Percentiles rank a stretch among this genome's conserved stretches.
Evolutionary conservation across 805 yeast species (phyloP).

Genomic region (Teunomyces stri): DNA sequence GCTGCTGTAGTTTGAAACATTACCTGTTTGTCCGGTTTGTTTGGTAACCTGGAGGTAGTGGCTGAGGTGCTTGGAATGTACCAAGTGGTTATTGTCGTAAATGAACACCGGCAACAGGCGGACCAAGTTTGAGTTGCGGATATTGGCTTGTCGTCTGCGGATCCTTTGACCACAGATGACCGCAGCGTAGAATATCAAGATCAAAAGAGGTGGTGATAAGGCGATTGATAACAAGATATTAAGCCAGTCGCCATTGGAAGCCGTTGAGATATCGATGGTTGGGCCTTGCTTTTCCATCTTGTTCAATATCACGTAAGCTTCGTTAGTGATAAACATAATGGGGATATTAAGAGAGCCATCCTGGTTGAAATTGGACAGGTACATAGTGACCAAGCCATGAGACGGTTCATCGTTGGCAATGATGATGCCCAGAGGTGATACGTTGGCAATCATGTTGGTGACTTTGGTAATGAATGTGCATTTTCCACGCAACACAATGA

Average conservation of each 20-base stretch:
- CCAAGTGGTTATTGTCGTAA: constrained; percentile 34
- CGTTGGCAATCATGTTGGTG: constrained; percentile 33
- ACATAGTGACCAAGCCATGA: constrained; percentile 54
- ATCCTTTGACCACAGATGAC: constrained; percentile 29
- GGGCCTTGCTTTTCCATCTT: constrained; percentile 9
- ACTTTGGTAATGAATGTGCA: constrained; percentile 53
- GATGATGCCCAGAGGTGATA: constrained; percentile 49
- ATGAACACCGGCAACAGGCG: constrained; percentile 37
- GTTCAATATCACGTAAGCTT: constrained; percentile 29
- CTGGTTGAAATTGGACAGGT: constrained; percentile 43
- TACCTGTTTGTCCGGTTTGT: constrained; percentile 2
- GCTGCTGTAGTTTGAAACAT: constrained; percentile 12
- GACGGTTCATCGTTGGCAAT: constrained; percentile 53
- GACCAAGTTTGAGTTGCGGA: constrained; percentile 31
- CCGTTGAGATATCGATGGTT: constrained; percentile 25
- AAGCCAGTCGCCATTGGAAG: constrained; percentile 36
- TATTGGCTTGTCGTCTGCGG: constrained; percentile 24
- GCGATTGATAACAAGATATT: constrained; percentile 41
- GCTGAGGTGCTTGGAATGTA: constrained; percentile 22
- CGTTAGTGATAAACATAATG: constrained; percentile 49
- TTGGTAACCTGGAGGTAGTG: constrained; percentile 30
- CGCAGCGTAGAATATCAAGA: constrained; percentile 31
- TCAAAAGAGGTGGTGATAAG: constrained; percentile 41
- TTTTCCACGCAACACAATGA: constrained; percentile 25
- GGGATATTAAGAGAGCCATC: constrained; percentile 43